Conservation (phyloP, 371 early-diverging fungal genomes). For the Apophysomyces sp. region DNA sequence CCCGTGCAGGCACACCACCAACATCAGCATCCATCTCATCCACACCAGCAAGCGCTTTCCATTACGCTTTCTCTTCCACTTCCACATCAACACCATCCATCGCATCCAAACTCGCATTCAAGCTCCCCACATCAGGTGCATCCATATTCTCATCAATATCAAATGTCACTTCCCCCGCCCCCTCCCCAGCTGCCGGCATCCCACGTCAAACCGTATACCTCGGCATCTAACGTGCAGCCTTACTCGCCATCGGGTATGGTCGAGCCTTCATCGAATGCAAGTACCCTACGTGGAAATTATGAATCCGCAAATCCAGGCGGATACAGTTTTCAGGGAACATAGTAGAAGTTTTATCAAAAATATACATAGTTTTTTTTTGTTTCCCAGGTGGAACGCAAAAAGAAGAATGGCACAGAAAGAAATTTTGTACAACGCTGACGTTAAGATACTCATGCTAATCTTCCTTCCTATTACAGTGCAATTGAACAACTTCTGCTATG, state of each 20-base stretch:
- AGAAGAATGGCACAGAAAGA: not conserved
- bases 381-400: conserved; percentile 4
- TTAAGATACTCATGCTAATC: too few relatives aligned
- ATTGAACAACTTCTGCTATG: too few relatives aligned
- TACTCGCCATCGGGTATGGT: conserved; percentile 35
- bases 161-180: not conserved
- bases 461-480: too few relatives aligned
- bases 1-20: conserved; percentile 8
- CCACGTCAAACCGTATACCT: conserved; percentile 22
- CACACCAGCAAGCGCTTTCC: not conserved
- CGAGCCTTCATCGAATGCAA: conserved; percentile 10
- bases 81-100: conserved; percentile 2
- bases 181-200: conserved; percentile 1
- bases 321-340: not conserved
- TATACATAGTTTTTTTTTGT: not conserved
- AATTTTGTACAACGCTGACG: not conserved
- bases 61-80: not conserved
- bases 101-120: not conserved
- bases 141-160: not conserved
- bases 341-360: not conserved
- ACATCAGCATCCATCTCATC: not conserved
- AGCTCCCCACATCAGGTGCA: not conserved
- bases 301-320: not conserved
- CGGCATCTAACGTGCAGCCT: conserved; percentile 13
- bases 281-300: not conserved